These are phyloP conservation scores for Penicillium flavigenum DNA, from an alignment of 495 filamentous ascomycete species.

Conservation along the genomic window DNA sequence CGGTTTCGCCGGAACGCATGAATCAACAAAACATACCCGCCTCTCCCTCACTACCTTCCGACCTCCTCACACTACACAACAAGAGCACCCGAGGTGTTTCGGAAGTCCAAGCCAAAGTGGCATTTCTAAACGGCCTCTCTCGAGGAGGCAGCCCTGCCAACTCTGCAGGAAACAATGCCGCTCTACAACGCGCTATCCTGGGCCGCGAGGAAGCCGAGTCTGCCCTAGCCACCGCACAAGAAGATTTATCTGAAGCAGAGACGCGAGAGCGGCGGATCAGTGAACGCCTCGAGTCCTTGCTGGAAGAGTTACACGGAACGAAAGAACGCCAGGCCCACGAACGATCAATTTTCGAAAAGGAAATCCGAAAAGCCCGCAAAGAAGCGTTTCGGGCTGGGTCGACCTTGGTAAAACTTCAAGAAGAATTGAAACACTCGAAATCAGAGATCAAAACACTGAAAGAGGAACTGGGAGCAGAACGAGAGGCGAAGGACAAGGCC, in stretches of 20 bases:
- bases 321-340: slow-evolving; percentile 77
- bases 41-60: slow-evolving; percentile 53
- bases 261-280: slow-evolving; percentile 71
- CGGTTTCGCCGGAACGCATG: slow-evolving; percentile 76
- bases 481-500: slow-evolving; percentile 47
- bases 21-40: slow-evolving; percentile 62
- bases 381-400: slow-evolving; percentile 83
- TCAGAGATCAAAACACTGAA: slow-evolving; percentile 52
- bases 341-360: slow-evolving; percentile 76
- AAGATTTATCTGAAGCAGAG: slow-evolving; percentile 66
- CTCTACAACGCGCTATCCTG: slow-evolving; percentile 74
- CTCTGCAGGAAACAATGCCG: slow-evolving; percentile 59
- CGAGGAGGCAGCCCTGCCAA: slow-evolving; percentile 60
- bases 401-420: slow-evolving; percentile 71
- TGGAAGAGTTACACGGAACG: slow-evolving; percentile 72
- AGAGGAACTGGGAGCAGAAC: slow-evolving; percentile 53
- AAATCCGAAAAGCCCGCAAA: slow-evolving; percentile 76
- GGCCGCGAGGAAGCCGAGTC: slow-evolving; percentile 78
- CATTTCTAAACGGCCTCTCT: slow-evolving; percentile 72
- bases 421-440: slow-evolving; percentile 72
- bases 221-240: slow-evolving; percentile 55
- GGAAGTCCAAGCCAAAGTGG: slow-evolving; percentile 85
- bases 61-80: slow-evolving; percentile 41
- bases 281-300: slow-evolving; percentile 72
- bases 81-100: slow-evolving; percentile 51